Percentiles rank a stretch among this genome's conserved stretches.
These are phyloP conservation scores for Purpureocillium lavendulum DNA, from an alignment of 2,329 filamentous ascomycete genomes.

Conservation along the genomic window DNA sequence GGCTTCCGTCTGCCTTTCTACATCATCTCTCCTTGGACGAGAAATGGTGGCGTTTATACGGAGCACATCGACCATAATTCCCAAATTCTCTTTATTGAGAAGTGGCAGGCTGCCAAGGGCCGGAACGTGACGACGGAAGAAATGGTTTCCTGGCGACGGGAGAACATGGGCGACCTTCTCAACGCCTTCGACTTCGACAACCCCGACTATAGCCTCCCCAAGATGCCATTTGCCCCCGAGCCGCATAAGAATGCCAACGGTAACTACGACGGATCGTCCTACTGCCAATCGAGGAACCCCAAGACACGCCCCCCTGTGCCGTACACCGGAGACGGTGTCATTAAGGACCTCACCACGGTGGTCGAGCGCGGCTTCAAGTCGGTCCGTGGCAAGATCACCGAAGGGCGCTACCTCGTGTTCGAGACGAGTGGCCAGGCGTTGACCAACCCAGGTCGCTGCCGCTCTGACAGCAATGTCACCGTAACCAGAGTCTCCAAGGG, in stretches of 20 bases:
- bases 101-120: constrained; percentile 30
- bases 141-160: constrained; percentile 21
- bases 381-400: constrained; percentile 41
- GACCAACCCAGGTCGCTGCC: too few relatives aligned
- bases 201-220: constrained; percentile 39
- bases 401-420: constrained; percentile 45
- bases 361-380: constrained; percentile 46
- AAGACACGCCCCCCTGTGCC: constrained; percentile 34
- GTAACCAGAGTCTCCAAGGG: not conserved
- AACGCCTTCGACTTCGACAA: constrained; percentile 36
- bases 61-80: constrained; percentile 47
- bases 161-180: constrained; percentile 24
- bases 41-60: constrained; percentile 43
- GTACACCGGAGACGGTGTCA: constrained; percentile 28
- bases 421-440: constrained; percentile 36
- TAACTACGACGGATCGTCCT: constrained; percentile 33
- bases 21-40: constrained; percentile 48
- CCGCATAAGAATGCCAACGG: constrained; percentile 33
- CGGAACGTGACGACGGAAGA: constrained; percentile 26
- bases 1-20: constrained; percentile 44
- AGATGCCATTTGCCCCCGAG: constrained; percentile 31
- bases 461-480: constrained; percentile 12
- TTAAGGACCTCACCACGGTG: constrained; percentile 25
- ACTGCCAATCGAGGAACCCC: constrained; percentile 31
- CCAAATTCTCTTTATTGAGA: constrained; percentile 44